These are phyloP conservation scores for Helicostylum pulchrum DNA, from an alignment of 192 early-diverging fungal genomes.

Conservation along the genomic window DNA sequence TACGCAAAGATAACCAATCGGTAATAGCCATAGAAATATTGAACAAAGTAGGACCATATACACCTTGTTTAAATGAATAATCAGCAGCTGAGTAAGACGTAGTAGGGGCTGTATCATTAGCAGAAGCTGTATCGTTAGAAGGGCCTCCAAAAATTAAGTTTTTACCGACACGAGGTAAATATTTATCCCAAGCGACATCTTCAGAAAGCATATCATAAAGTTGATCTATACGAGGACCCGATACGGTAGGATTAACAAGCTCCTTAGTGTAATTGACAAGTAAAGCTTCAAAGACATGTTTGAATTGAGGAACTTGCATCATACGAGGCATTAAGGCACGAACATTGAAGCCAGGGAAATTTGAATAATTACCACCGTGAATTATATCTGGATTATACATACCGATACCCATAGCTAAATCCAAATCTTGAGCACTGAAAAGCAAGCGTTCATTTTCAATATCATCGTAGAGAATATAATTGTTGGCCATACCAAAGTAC, in stretches of 20 bases:
- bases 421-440: slow-evolving; percentile 14
- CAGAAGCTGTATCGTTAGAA: too few relatives aligned
- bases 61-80: too few relatives aligned
- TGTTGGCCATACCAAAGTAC: slow-evolving; percentile 17
- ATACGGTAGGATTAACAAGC: neutral
- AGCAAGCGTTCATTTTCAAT: neutral
- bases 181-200: slow-evolving; percentile 14
- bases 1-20: too few relatives aligned
- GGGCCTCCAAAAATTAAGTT: too few relatives aligned
- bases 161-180: too few relatives aligned
- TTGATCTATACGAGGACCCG: neutral
- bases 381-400: neutral
- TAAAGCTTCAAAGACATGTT: neutral
- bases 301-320: neutral
- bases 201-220: neutral
- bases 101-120: too few relatives aligned
- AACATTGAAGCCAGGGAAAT: slow-evolving; percentile 12
- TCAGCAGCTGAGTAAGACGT: too few relatives aligned
- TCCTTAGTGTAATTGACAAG: neutral
- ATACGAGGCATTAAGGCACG: slow-evolving; percentile 4
- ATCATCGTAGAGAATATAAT: slow-evolving; percentile 20
- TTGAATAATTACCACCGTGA: slow-evolving; percentile 3
- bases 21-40: too few relatives aligned
- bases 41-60: too few relatives aligned
- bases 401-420: slow-evolving; percentile 7